Evolutionary conservation across 805 yeast species (phyloP).

Genomic region (Candida silvatica): DNA sequence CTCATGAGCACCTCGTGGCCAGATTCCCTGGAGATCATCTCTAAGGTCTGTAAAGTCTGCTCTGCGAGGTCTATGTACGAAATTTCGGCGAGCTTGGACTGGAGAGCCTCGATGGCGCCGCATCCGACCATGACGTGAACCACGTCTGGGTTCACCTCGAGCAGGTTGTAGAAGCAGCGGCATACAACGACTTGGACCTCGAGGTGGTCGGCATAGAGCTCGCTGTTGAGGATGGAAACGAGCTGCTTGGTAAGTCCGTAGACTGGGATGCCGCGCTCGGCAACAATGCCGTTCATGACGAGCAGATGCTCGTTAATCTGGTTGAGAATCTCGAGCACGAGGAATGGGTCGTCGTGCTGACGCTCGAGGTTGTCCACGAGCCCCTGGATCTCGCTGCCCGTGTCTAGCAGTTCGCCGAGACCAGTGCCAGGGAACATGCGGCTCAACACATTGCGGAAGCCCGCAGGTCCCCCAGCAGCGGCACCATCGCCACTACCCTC

Average conservation of each 20-base stretch:
- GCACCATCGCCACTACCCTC: slow-evolving; percentile 1
- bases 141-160: slow-evolving; percentile 66
- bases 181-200: slow-evolving; percentile 82
- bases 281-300: slow-evolving; percentile 54
- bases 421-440: slow-evolving; percentile 22
- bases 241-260: slow-evolving; percentile 45
- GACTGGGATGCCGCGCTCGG: slow-evolving; percentile 59
- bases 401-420: slow-evolving; percentile 20
- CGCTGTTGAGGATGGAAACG: slow-evolving; percentile 49
- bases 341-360: slow-evolving; percentile 44
- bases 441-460: slow-evolving; percentile 18
- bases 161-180: slow-evolving; percentile 71
- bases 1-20: slow-evolving; percentile 44
- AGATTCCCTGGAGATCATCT: slow-evolving; percentile 50
- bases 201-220: slow-evolving; percentile 49
- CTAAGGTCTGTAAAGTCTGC: slow-evolving; percentile 74
- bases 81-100: slow-evolving; percentile 61
- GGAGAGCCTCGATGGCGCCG: slow-evolving; percentile 59
- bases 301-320: slow-evolving; percentile 56
- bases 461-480: slow-evolving; percentile 5
- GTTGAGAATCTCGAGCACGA: slow-evolving; percentile 54
- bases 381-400: slow-evolving; percentile 4
- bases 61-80: slow-evolving; percentile 87
- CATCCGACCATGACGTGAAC: slow-evolving; percentile 53
- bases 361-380: slow-evolving; percentile 2